Conservation (phyloP, 2,329 filamentous ascomycete genomes). For the Rhytidhysteron rufulum region DNA sequence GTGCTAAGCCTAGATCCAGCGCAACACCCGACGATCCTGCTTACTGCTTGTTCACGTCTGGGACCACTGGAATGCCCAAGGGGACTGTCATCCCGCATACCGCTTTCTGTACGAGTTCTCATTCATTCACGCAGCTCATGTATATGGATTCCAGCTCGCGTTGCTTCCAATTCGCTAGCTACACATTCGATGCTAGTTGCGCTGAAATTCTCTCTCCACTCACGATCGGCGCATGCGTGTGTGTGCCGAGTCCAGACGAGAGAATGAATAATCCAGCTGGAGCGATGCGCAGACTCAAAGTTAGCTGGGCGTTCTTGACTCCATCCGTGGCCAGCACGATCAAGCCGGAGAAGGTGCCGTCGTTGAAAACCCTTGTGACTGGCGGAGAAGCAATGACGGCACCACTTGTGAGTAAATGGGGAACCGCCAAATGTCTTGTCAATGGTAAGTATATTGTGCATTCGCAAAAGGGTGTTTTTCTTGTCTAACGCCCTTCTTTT, state of each 20-base stretch:
- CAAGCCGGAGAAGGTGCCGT: constrained; percentile 35
- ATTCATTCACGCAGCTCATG: constrained; percentile 22
- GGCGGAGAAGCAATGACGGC: constrained; percentile 43
- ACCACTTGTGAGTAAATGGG: constrained; percentile 43
- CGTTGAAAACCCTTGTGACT: constrained; percentile 40
- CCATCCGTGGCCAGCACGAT: constrained; percentile 37
- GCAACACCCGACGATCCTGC: constrained; percentile 46
- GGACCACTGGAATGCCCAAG: constrained; percentile 46
- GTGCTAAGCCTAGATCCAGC: constrained; percentile 36
- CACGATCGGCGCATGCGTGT: constrained; percentile 48
- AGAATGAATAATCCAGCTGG: constrained; percentile 51
- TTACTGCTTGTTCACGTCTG: constrained; percentile 57
- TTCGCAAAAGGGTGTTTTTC: too few relatives aligned
- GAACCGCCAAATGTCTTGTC: constrained; percentile 39
- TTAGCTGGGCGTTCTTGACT: constrained; percentile 27
- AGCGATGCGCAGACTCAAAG: constrained; percentile 29
- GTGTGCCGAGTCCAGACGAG: constrained; percentile 53
- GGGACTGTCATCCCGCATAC: constrained; percentile 62
- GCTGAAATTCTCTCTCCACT: constrained; percentile 53
- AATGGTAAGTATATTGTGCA: constrained; percentile 28
- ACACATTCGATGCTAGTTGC: constrained; percentile 55
- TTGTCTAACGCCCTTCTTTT: too few relatives aligned
- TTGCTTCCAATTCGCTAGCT: constrained; percentile 49
- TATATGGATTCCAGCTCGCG: constrained; percentile 53
- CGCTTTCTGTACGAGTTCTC: constrained; percentile 50